A percentile compares a stretch with the other conserved stretches of the same genome.
These are phyloP conservation scores for Cyberlindnera suaveolens DNA, from an alignment of 805 yeast genomes.

Conservation along the genomic window DNA sequence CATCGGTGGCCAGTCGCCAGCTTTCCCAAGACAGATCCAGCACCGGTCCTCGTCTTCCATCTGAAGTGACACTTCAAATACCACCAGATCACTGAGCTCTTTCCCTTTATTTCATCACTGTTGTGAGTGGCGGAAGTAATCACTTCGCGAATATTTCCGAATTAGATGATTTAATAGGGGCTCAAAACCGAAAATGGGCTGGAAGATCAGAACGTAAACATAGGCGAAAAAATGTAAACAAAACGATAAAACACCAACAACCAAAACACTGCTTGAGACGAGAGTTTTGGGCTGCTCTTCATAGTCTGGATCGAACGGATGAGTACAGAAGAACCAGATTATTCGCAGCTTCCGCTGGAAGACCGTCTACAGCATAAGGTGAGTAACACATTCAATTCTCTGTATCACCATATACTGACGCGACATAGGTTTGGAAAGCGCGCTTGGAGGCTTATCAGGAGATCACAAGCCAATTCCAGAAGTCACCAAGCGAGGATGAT, in stretches of 20 bases:
- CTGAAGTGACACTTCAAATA: neutral
- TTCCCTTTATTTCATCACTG: no score
- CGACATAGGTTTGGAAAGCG: constrained; percentile 65
- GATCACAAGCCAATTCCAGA: constrained; percentile 42
- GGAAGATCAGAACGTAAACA: neutral
- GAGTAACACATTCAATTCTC: constrained; percentile 15
- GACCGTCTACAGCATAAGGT: constrained; percentile 45
- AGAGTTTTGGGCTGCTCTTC: no score
- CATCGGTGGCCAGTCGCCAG: constrained; percentile 13
- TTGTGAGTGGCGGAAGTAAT: no score
- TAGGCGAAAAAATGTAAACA: neutral
- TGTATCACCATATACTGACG: constrained; percentile 8
- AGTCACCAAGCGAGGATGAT: constrained; percentile 50
- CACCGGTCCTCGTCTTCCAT: constrained; percentile 9
- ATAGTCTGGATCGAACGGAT: neutral
- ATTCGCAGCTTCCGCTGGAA: constrained; percentile 19
- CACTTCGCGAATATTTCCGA: no score
- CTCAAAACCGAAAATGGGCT: no score
- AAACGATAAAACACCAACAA: no score
- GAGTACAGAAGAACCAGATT: constrained; percentile 19
- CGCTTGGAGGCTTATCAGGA: constrained; percentile 77
- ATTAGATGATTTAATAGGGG: no score
- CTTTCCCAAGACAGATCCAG: constrained; percentile 15
- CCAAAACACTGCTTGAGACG: no score
- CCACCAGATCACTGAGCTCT: neutral